Percentiles rank a stretch among this genome's conserved stretches.
Evolutionary conservation across 768 basidiomycete species (phyloP).

Genomic region (Xerocomellus intermedius): DNA sequence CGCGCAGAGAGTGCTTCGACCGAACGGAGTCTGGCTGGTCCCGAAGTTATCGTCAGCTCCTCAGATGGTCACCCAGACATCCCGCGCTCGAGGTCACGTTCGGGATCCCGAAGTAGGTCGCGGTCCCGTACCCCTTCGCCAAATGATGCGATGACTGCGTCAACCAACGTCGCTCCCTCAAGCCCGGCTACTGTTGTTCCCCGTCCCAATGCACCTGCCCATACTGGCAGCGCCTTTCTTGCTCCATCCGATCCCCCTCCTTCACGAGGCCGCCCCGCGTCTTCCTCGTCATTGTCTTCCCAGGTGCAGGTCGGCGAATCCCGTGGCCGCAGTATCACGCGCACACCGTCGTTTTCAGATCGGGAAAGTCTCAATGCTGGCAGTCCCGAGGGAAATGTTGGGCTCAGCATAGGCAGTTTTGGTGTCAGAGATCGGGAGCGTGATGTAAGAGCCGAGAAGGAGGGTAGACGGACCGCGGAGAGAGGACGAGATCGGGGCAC

Average conservation of each 20-base stretch:
- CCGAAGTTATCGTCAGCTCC: constrained; percentile 37
- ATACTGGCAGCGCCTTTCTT: constrained; percentile 22
- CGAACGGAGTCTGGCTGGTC: constrained; percentile 12
- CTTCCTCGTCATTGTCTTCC: constrained; percentile 34
- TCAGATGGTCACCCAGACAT: constrained; percentile 34
- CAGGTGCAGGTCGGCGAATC: constrained; percentile 30
- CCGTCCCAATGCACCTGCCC: constrained; percentile 9
- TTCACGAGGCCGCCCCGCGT: constrained; percentile 30
- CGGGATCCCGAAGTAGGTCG: constrained; percentile 37
- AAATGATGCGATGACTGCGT: constrained; percentile 12
- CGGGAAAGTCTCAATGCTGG: constrained; percentile 40
- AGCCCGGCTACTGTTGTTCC: constrained; percentile 6
- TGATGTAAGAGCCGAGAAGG: constrained; percentile 21
- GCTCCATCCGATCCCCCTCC: constrained; percentile 26
- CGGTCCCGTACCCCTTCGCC: constrained; percentile 49
- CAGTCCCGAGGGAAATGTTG: constrained; percentile 37
- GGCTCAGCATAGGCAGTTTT: constrained; percentile 31
- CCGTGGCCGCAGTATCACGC: constrained; percentile 55
- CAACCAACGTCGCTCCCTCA: constrained; percentile 11
- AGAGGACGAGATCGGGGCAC: constrained; percentile 30
- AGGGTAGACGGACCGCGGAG: constrained; percentile 27
- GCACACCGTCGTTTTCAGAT: constrained; percentile 56
- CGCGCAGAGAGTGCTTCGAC: constrained; percentile 18
- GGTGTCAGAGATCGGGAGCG: constrained; percentile 37
- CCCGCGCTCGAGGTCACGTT: constrained; percentile 31